Conservation (phyloP, 352 stramenopile species). For the Phytopythium cucurbitacearum region DNA sequence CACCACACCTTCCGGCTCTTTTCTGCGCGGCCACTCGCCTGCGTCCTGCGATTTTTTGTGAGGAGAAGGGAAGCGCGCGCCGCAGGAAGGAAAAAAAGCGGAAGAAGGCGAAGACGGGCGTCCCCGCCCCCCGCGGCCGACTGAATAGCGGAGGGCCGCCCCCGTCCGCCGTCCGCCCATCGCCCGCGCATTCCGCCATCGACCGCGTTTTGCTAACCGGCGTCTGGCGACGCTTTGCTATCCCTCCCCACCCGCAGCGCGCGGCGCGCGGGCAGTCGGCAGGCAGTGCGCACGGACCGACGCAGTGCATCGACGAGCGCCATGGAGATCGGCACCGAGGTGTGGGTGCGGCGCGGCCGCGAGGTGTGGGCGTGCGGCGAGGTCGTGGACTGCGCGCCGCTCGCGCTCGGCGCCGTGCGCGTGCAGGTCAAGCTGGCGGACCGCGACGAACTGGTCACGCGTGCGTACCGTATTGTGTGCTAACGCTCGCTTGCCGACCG, state of each 20-base stretch:
- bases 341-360: slow-evolving; percentile 71
- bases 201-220: too few relatives aligned
- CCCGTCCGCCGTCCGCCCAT: not conserved
- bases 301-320: not conserved
- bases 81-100: not conserved
- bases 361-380: slow-evolving; percentile 63
- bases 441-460: slow-evolving; percentile 33
- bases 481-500: slow-evolving; percentile 3
- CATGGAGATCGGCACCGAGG: slow-evolving; percentile 82
- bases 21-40: not conserved
- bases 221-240: too few relatives aligned
- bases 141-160: not conserved
- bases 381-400: slow-evolving; percentile 62
- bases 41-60: slow-evolving; percentile 4
- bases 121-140: not conserved
- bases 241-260: not conserved
- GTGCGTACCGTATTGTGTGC: slow-evolving; percentile 15
- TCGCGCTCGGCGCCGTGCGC: slow-evolving; percentile 28
- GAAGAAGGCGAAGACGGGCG: not conserved
- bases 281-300: too few relatives aligned
- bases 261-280: too few relatives aligned
- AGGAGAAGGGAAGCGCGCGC: not conserved
- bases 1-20: not conserved
- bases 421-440: slow-evolving; percentile 36
- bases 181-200: not conserved